Evolutionary conservation across 2,329 filamentous ascomycete genomes (phyloP).

Genomic region (Exophiala phaeomuriformis): DNA sequence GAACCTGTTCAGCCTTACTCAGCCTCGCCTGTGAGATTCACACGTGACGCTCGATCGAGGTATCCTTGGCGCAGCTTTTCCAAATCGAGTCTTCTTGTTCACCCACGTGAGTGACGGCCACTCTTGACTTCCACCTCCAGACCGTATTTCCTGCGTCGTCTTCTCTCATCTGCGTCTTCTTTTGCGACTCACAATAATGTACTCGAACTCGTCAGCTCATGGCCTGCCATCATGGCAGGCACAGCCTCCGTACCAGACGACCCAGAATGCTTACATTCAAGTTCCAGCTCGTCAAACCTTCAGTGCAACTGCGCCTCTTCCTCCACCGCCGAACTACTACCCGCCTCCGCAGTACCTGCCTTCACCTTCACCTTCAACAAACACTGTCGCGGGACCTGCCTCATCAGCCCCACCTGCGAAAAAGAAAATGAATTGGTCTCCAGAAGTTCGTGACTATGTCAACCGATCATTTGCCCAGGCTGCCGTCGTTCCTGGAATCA

Average conservation of each 20-base stretch:
- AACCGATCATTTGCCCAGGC: conserved; percentile 75
- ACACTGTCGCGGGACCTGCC: conserved; percentile 24
- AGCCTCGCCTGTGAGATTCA: no score
- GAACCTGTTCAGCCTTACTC: no score
- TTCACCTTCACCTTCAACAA: conserved; percentile 26
- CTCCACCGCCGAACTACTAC: conserved; percentile 27
- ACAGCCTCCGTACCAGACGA: conserved; percentile 24
- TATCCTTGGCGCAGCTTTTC: no score
- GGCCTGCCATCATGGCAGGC: conserved; percentile 24
- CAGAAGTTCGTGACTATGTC: conserved; percentile 79
- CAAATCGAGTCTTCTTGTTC: no score
- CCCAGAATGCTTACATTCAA: conserved; percentile 52
- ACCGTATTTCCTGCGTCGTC: not conserved
- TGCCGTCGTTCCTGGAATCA: conserved; percentile 58
- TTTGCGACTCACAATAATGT: conserved; percentile 18
- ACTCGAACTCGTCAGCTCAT: conserved; percentile 18
- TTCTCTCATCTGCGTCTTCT: not conserved
- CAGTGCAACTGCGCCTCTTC: conserved; percentile 32
- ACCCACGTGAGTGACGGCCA: no score
- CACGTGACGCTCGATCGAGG: no score
- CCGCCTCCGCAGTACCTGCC: conserved; percentile 26
- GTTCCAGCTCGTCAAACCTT: conserved; percentile 58
- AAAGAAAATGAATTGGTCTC: conserved; percentile 67
- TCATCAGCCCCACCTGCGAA: conserved; percentile 38
- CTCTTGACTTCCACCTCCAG: not conserved